Percentiles rank a stretch among this genome's conserved stretches.
phyloP scores from a whole-genome alignment of 257 asterid species.

The Penstemon davidsonii region DNA sequence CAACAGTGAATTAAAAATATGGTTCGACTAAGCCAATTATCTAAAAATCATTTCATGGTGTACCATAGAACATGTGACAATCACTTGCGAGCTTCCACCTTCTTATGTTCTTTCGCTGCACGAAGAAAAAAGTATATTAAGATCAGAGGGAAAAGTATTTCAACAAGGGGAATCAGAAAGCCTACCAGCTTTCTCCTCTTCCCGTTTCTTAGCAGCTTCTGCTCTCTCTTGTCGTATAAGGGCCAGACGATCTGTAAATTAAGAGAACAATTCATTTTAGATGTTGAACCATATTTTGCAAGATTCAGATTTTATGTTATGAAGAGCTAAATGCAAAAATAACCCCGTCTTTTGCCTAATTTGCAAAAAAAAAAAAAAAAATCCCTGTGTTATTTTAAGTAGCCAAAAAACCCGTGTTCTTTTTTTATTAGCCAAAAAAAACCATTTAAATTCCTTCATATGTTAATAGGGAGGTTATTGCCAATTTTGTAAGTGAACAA shows the following conservation, averaged over 20 bases:
- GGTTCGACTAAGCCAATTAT: neutral
- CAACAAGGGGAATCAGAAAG: neutral
- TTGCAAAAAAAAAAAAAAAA: too few species aligned
- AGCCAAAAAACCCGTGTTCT: too few species aligned
- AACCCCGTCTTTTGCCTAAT: too few species aligned
- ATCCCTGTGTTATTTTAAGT: too few species aligned
- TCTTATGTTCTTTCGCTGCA: constrained; percentile 90
- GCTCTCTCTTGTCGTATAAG: constrained; percentile 89
- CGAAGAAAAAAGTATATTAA: neutral
- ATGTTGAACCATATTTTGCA: too few species aligned
- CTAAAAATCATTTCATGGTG: constrained; percentile 13
- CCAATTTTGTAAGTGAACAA: too few species aligned
- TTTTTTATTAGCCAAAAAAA: too few species aligned
- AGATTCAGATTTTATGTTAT: too few species aligned
- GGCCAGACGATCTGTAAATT: constrained; percentile 75
- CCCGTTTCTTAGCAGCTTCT: constrained; percentile 93
- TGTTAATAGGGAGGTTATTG: too few species aligned
- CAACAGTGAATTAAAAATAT: constrained; percentile 15
- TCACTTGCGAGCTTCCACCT: constrained; percentile 80
- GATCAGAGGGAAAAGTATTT: too few species aligned
- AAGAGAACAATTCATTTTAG: neutral
- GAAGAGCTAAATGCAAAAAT: too few species aligned
- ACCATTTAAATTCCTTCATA: neutral
- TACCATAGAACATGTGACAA: constrained; percentile 16
- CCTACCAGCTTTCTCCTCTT: constrained; percentile 92